Evolutionary conservation across 768 basidiomycete genomes (phyloP), one percentile per base, ranked within the genome.

Genomic region (Coprinopsis marcescibilis): DNA sequence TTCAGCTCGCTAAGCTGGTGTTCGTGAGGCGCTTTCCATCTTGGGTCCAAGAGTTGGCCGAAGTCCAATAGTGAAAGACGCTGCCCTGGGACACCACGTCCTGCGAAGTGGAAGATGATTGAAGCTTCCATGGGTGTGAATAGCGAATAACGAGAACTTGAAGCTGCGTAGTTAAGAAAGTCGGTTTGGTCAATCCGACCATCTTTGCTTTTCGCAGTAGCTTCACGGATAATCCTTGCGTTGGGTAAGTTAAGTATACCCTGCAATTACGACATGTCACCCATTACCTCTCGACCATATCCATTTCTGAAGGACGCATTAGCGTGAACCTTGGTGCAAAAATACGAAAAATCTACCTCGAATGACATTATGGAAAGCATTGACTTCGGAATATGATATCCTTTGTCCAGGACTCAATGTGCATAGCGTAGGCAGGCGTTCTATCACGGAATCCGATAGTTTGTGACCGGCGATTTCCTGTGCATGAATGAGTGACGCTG

Each of bases 101-200:
- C 84, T 21, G 93, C 93, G 68, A 97, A 98, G 65, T 99, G 95
- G 70, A 97, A 99, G 58, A 99, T 83, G 58, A 98, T 96, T 44
- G 86, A 80, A n/a, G 88, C 91, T 65, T 98, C 95, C 89, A 97
- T 95, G 3, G 95, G 95, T 0, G 92, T 94, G 65, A 97, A 97
- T 43, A 95, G 77, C 30, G 90, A 87, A 64, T 98, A 97, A 29
- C 95, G 86, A 55, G 94, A 90, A 55, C 73, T 85, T 27, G 83
- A 77, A 21, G 88, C 83, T 12, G 92, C 80, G 62, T 96, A 73
- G 62, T 97, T 86, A 48, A 95, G 75, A 67, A 99, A 98, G 65
- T 98, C 96, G n/a, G 81, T 78, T 60, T 92, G 83, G 64, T 91
- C 87, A 69, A 99, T 97, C 43, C 92, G 85, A 4, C 95, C 95